These are phyloP conservation scores for Populus tremula DNA, from an alignment of 345 rosid species.

Conservation along the genomic window DNA sequence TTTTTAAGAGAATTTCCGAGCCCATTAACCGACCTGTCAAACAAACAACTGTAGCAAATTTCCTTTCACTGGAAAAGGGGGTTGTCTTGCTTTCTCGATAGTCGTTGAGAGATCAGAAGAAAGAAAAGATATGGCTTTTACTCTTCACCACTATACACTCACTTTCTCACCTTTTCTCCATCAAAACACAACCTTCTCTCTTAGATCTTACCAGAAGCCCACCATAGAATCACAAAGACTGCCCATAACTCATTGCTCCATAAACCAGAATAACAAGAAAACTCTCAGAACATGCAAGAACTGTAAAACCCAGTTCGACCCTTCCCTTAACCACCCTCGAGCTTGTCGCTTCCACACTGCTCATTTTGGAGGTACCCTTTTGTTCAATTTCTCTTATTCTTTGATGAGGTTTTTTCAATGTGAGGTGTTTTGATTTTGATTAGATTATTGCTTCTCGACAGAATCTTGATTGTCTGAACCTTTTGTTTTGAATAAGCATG, in stretches of 20 bases:
- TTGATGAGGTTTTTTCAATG: background rate
- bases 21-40: no score
- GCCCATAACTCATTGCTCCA: conserved; percentile 16
- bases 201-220: background rate
- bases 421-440: background rate
- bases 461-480: no score
- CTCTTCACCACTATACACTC: background rate
- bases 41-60: no score
- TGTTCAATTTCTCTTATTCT: background rate
- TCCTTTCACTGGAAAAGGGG: no score
- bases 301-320: conserved; percentile 91
- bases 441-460: no score
- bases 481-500: no score
- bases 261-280: background rate
- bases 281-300: conserved; percentile 72
- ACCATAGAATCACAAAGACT: background rate
- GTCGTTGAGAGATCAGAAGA: no score
- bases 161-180: background rate
- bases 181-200: background rate
- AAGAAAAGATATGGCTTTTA: conserved; percentile 12
- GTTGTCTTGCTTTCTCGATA: no score
- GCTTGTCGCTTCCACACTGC: conserved; percentile 89
- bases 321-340: conserved; percentile 62
- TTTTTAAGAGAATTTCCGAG: no score
- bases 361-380: conserved; percentile 79